A percentile compares a stretch with the other conserved stretches of the same genome.
These are phyloP conservation scores for Isochrysis galbana DNA, from an alignment of 78 protist species.

Conservation along the genomic window DNA sequence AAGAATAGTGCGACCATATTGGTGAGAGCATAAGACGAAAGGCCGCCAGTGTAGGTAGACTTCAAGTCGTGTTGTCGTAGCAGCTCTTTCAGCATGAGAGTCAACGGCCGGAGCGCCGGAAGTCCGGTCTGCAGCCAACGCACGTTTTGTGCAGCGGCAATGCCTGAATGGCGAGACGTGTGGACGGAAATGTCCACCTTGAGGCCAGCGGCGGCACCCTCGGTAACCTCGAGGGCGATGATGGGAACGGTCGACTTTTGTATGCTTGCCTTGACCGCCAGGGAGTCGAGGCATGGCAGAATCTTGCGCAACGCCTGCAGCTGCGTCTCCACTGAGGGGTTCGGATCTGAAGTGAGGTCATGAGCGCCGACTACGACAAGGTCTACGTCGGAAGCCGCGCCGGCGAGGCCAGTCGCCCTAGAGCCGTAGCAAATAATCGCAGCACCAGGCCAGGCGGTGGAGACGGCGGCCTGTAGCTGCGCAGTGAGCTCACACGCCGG, in stretches of 20 bases:
- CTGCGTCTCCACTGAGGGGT: background rate
- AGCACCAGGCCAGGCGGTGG: background rate
- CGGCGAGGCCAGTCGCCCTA: background rate
- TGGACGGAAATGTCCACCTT: background rate
- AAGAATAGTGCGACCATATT: background rate
- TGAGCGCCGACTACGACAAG: background rate
- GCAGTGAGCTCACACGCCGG: no score
- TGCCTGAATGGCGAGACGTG: background rate
- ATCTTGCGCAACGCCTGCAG: background rate
- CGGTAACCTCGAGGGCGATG: background rate
- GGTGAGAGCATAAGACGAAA: background rate
- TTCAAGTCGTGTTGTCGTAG: background rate
- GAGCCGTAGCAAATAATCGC: background rate
- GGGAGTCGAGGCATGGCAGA: background rate
- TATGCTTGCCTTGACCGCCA: background rate
- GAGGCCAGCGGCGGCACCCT: background rate
- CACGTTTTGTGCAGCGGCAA: background rate
- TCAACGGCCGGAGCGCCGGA: background rate
- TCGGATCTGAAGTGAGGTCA: background rate
- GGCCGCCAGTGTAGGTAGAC: background rate
- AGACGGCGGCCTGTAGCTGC: background rate
- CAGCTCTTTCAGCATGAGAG: background rate
- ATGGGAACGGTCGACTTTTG: background rate
- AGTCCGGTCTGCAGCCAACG: background rate
- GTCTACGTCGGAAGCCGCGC: background rate